Base-by-base conservation (phyloP, 2,329 filamentous ascomycete species). In the Myriosclerotinia scirpicola region DNA sequence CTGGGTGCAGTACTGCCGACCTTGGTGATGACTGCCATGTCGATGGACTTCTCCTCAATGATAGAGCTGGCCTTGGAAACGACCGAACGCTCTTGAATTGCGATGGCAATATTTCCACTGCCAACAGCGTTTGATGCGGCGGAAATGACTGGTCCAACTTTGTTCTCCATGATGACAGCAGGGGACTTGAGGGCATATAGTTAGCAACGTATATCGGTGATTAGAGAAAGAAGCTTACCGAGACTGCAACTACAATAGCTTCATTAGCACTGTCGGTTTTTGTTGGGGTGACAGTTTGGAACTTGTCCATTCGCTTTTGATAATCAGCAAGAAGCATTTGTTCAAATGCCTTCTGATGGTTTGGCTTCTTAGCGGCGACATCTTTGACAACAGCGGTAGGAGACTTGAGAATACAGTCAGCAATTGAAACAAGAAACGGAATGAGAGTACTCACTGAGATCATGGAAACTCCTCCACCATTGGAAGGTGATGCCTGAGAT, bases 401-500 rank as follows among this genome's bases (percentile, higher is more conserved):
- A 17, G 30, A 40, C 58, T 61, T 61, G 34, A 50, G 1, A 5
- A 20, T 22, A 50, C 22, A 40, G 46, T 61, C 34, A 61, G 44
- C 11, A 50, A 61, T 17, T 11, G 11, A 14, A 50, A 8, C 20
- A 17, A 40, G 14, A 50, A 17, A 50, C n/a, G 5, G 11, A 50
- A 50, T 34, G 50, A 11, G 30, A 20, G 15, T n/a, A 42, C 63
- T 20, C 38, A 59, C 58, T 36, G 40, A 48, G 36, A 22, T 44
- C 44, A 61, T 26, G 3, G 44, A 26, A 61, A 50, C 30, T 17
- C 34, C 44, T 20, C 58, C 44, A 48, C 44, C 44, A 61, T 34
- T 50, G 46, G 58, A 61, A 50, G 58, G 44, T 22, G 58, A 50
- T 50, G 2, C 34, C 30, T 26, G 44, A 61, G 8, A 36, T 48